phyloP scores from a whole-genome alignment of 352 stramenopile genomes.

The Phytophthora syringae region DNA sequence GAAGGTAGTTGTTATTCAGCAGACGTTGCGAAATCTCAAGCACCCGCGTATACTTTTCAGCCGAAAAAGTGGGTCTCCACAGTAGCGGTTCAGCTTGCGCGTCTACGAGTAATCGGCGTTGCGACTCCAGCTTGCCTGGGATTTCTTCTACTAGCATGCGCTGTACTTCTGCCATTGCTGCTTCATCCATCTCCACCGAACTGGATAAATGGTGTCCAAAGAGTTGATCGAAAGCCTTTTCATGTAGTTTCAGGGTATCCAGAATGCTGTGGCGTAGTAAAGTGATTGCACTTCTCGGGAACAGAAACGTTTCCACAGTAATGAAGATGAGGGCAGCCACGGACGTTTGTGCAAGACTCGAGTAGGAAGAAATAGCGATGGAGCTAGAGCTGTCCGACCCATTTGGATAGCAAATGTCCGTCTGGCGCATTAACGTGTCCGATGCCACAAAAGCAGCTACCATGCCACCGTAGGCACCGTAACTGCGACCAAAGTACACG shows the following conservation, averaged over 20 bases:
- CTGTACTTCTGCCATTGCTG: slow-evolving; percentile 51
- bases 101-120: slow-evolving; percentile 62
- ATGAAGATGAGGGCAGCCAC: slow-evolving; percentile 81
- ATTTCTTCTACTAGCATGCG: slow-evolving; percentile 63
- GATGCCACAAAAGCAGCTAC: slow-evolving; percentile 76
- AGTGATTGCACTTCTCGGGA: slow-evolving; percentile 62
- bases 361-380: slow-evolving; percentile 74
- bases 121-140: slow-evolving; percentile 52
- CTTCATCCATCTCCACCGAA: slow-evolving; percentile 56
- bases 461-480: slow-evolving; percentile 67
- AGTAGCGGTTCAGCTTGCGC: slow-evolving; percentile 63
- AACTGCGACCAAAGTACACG: slow-evolving; percentile 65
- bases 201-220: slow-evolving; percentile 72
- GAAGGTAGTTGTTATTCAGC: slow-evolving; percentile 83
- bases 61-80: slow-evolving; percentile 73
- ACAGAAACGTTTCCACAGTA: slow-evolving; percentile 63
- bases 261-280: slow-evolving; percentile 75
- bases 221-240: slow-evolving; percentile 64
- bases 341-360: slow-evolving; percentile 74
- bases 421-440: slow-evolving; percentile 66
- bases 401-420: slow-evolving; percentile 54
- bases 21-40: slow-evolving; percentile 66
- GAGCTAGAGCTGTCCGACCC: slow-evolving; percentile 41
- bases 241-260: slow-evolving; percentile 60
- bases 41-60: slow-evolving; percentile 69